Conservation (phyloP, 306 rosid species). For the Trichosanthes cucumerina region DNA sequence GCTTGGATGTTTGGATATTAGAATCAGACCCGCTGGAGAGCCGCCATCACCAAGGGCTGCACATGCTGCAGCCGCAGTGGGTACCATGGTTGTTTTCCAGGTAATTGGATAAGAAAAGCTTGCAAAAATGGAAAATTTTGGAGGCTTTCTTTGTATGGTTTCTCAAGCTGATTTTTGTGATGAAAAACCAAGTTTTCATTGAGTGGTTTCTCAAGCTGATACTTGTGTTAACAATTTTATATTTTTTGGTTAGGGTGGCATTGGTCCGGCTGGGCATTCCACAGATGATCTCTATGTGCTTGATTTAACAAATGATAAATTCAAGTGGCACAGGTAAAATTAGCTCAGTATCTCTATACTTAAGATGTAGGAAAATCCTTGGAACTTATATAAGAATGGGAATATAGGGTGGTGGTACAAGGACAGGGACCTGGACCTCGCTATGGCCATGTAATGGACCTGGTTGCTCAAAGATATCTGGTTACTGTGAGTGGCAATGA, state of each 20-base stretch:
- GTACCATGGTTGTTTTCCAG: slow-evolving; percentile 99
- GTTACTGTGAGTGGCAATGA: slow-evolving; percentile 94
- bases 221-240: slow-evolving; percentile 2
- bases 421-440: slow-evolving; percentile 99
- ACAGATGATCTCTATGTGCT: slow-evolving; percentile 91
- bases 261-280: slow-evolving; percentile 99
- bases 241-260: slow-evolving; percentile 75
- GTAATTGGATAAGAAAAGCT: slow-evolving; percentile 26
- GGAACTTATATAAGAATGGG: slow-evolving; percentile 16
- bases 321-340: slow-evolving; percentile 94
- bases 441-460: slow-evolving; percentile 97
- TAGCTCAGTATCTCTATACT: slow-evolving; percentile 17
- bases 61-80: slow-evolving; percentile 90
- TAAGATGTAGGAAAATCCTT: slow-evolving; percentile 8
- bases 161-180: neutral
- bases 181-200: no score
- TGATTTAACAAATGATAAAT: slow-evolving; percentile 81
- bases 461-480: slow-evolving; percentile 98
- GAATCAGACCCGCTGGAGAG: slow-evolving; percentile 88
- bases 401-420: slow-evolving; percentile 82
- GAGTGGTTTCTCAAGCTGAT: neutral
- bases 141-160: neutral
- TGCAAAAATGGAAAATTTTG: neutral
- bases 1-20: slow-evolving; percentile 25
- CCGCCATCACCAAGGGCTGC: slow-evolving; percentile 99